phyloP scores from a whole-genome alignment of 1,284 basidiomycete genomes.

The Ustilago nuda region DNA sequence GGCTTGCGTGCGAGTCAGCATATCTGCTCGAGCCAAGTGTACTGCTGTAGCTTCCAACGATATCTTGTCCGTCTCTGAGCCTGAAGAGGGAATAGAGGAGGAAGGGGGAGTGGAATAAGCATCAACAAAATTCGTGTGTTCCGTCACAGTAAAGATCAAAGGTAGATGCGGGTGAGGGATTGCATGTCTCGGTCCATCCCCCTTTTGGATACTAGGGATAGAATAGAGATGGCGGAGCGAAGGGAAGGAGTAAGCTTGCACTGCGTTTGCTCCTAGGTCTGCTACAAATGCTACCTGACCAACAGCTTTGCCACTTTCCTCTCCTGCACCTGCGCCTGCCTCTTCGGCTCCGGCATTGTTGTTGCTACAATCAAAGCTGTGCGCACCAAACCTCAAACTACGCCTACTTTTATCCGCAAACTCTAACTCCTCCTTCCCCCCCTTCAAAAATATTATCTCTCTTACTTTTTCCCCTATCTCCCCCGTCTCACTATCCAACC shows the following conservation, averaged over 20 bases:
- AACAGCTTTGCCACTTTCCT: constrained; percentile 1
- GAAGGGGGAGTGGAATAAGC: constrained; percentile 23
- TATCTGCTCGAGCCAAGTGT: constrained; percentile 24
- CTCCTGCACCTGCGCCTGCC: not conserved
- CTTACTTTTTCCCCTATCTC: constrained; percentile 36
- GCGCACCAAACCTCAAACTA: constrained; percentile 57
- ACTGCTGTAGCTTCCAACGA: not conserved
- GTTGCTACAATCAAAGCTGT: constrained; percentile 48
- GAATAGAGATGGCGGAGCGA: constrained; percentile 35
- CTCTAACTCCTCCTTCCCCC: constrained; percentile 28
- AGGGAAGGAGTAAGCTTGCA: constrained; percentile 51
- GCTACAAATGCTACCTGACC: constrained; percentile 55
- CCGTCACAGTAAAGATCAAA: constrained; percentile 58
- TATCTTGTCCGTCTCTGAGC: no score
- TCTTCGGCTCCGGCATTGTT: not conserved
- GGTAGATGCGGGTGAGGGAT: constrained; percentile 50
- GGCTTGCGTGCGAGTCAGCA: constrained; percentile 24
- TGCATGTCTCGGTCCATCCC: constrained; percentile 62
- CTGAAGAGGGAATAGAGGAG: not conserved
- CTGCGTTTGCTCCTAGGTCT: constrained; percentile 60
- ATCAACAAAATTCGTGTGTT: constrained; percentile 60
- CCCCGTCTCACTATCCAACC: constrained; percentile 39
- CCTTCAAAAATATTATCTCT: constrained; percentile 55
- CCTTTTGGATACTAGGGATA: constrained; percentile 16
- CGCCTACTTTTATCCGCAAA: constrained; percentile 56